A percentile compares a stretch with the other conserved stretches of the same genome.
phyloP scores from a whole-genome alignment of 169 alveolate genomes.

The Plasmodium knowlesi region DNA sequence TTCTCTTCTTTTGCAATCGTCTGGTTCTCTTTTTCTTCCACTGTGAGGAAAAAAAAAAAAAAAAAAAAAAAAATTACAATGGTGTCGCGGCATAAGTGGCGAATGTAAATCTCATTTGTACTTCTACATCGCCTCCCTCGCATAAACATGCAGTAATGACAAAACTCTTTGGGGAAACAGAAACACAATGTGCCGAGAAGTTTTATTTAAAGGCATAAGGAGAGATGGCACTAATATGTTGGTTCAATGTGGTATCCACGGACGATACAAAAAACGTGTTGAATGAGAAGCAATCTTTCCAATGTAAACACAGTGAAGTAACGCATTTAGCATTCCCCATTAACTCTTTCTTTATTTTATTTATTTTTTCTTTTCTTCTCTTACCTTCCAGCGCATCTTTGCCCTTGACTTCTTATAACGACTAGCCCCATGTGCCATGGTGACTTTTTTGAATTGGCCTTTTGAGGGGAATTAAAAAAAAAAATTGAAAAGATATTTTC shows the following conservation, averaged over 20 bases:
- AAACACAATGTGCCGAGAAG: background rate
- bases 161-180: background rate
- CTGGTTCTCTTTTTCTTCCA: conserved; percentile 95
- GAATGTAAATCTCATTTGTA: background rate
- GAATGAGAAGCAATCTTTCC: background rate
- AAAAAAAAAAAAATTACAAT: background rate
- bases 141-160: background rate
- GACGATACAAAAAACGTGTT: background rate
- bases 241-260: background rate
- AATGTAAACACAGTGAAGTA: background rate
- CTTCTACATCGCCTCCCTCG: background rate
- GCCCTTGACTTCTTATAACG: conserved; percentile 94
- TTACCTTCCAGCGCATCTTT: conserved; percentile 93
- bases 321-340: background rate
- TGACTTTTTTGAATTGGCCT: conserved; percentile 13
- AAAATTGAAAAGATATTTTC: background rate
- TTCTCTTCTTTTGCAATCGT: conserved; percentile 91
- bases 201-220: background rate
- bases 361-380: conserved; percentile 21
- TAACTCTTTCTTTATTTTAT: background rate
- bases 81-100: background rate
- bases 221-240: background rate
- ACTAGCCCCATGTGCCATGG: conserved; percentile 95
- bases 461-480: background rate
- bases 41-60: conserved; percentile 59